Evolutionary conservation across 331 rosid genomes (phyloP).

Genomic region (Rhamnella rubrinervis): DNA sequence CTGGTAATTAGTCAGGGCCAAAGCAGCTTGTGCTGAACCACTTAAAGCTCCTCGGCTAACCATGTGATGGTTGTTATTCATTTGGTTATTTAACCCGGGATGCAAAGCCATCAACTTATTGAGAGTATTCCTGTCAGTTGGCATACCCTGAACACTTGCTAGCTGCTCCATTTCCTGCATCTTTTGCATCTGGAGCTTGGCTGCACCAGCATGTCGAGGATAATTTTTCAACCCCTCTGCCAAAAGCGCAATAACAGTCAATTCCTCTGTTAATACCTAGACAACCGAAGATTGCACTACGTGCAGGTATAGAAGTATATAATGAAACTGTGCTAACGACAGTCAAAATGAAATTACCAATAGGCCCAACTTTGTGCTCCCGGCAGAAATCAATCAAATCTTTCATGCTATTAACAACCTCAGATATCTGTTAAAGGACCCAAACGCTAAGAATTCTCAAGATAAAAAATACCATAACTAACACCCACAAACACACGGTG

Average conservation of each 20-base stretch:
- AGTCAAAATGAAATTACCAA: conserved; percentile 50
- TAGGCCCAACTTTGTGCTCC: conserved; percentile 70
- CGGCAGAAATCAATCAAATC: conserved; percentile 82
- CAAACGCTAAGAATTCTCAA: conserved; percentile 7
- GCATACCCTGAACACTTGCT: conserved; percentile 74
- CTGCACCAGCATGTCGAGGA: conserved; percentile 58
- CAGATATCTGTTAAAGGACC: conserved; percentile 67
- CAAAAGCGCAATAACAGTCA: neutral
- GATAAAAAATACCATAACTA: neutral
- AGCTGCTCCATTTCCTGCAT: conserved; percentile 93
- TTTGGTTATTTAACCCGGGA: conserved; percentile 66
- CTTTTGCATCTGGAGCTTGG: conserved; percentile 87
- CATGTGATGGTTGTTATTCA: conserved; percentile 58
- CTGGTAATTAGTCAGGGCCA: conserved; percentile 65
- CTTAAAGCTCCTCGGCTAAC: conserved; percentile 61
- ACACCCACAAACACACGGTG: conserved; percentile 9
- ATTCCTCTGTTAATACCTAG: too few species aligned
- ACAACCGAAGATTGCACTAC: neutral
- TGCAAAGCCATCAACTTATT: conserved; percentile 65
- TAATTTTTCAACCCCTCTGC: conserved; percentile 91
- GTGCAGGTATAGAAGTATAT: neutral
- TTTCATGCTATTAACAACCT: conserved; percentile 97
- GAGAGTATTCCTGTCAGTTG: conserved; percentile 76
- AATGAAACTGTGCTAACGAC: conserved; percentile 1
- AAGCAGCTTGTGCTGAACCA: conserved; percentile 78